Conservation (phyloP, 371 early-diverging fungal genomes). For the Cokeromyces recurvatus region DNA sequence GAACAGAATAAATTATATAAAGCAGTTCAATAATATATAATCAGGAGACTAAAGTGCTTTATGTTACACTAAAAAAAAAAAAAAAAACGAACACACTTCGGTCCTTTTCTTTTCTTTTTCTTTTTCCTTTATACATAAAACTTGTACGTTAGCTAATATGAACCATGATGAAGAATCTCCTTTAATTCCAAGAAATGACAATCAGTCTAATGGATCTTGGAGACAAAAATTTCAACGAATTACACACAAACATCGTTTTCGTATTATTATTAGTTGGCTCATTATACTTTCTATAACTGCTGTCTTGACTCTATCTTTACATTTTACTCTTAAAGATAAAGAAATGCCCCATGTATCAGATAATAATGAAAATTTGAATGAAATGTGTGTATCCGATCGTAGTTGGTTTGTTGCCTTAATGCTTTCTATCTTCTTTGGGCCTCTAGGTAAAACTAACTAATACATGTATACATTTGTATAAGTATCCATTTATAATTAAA, state of each 20-base stretch:
- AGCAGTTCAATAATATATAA: too few relatives aligned
- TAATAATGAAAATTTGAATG: slow-evolving; percentile 5
- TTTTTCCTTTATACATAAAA: too few relatives aligned
- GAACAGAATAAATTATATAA: too few relatives aligned
- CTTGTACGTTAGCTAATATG: too few relatives aligned
- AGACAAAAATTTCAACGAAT: slow-evolving; percentile 28
- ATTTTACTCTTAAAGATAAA: slow-evolving; percentile 21
- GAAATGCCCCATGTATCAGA: slow-evolving; percentile 4
- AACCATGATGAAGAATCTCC: slow-evolving; percentile 37
- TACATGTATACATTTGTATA: background rate
- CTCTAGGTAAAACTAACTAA: slow-evolving; percentile 42
- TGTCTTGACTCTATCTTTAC: slow-evolving; percentile 28
- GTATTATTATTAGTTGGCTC: slow-evolving; percentile 33
- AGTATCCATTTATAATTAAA: too few relatives aligned
- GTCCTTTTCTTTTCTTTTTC: too few relatives aligned
- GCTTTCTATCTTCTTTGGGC: slow-evolving; percentile 46
- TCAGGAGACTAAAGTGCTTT: too few relatives aligned
- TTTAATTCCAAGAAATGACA: slow-evolving; percentile 8
- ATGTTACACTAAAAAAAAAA: too few relatives aligned
- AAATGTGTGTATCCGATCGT: slow-evolving; percentile 42
- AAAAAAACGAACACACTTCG: too few relatives aligned
- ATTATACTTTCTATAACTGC: slow-evolving; percentile 32
- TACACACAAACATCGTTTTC: slow-evolving; percentile 33
- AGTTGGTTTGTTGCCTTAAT: slow-evolving; percentile 44
- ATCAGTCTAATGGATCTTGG: slow-evolving; percentile 10